Conservation (phyloP, 2,329 filamentous ascomycete species). For the Xenoacremonium recifei region DNA sequence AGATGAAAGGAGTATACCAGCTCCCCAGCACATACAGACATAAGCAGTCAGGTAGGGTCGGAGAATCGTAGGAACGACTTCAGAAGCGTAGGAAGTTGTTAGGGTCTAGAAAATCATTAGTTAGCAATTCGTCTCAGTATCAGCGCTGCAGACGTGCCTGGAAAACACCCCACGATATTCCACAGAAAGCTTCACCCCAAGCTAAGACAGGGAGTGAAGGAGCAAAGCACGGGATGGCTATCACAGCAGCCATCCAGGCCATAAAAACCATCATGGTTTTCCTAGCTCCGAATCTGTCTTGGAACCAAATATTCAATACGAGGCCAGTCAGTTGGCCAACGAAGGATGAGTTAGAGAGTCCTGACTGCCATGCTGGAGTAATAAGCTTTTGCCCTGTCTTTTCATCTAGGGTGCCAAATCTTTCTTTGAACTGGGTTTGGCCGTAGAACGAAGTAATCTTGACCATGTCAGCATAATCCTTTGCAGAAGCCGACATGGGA, state of each 20-base stretch:
- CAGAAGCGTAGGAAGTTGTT: constrained; percentile 42
- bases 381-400: constrained; percentile 35
- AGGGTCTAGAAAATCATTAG: constrained; percentile 29
- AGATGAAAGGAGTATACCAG: constrained; percentile 41
- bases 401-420: constrained; percentile 9
- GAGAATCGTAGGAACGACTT: constrained; percentile 33
- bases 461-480: too few species aligned
- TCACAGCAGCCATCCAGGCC: constrained; percentile 9
- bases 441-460: constrained; percentile 15
- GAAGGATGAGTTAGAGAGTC: constrained; percentile 40
- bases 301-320: constrained; percentile 37
- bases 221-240: constrained; percentile 28
- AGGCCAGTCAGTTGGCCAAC: constrained; percentile 45
- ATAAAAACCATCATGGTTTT: constrained; percentile 19
- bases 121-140: not conserved
- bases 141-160: constrained; percentile 9
- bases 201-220: constrained; percentile 33
- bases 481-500: too few species aligned
- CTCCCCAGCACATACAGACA: constrained; percentile 43
- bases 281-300: constrained; percentile 34
- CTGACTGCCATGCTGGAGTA: constrained; percentile 44
- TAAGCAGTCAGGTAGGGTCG: constrained; percentile 41
- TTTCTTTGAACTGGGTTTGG: constrained; percentile 12
- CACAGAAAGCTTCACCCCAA: constrained; percentile 31
- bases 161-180: constrained; percentile 36